phyloP scores from a whole-genome alignment of 108 stramenopile genomes.

The Nitzschia sp. region DNA sequence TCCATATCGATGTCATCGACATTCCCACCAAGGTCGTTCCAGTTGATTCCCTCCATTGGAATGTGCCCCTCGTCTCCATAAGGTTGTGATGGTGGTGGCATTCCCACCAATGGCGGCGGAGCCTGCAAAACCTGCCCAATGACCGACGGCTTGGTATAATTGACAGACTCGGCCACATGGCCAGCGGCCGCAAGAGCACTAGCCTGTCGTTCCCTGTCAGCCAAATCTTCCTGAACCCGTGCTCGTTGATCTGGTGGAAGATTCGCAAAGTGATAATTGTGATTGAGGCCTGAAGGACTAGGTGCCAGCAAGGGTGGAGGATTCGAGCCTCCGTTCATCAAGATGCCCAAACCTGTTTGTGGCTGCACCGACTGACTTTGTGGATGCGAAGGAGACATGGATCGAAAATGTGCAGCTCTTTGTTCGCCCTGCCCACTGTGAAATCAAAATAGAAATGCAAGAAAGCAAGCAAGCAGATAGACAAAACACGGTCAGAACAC shows the following conservation, averaged over 20 bases:
- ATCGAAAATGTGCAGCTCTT: constrained; percentile 46
- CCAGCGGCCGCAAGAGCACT: constrained; percentile 84
- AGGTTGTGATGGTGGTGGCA: constrained; percentile 15
- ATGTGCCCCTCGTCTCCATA: constrained; percentile 1
- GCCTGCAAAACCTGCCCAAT: constrained; percentile 48
- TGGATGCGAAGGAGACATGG: constrained; percentile 22
- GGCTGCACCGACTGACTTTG: constrained; percentile 34
- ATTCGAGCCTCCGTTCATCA: constrained; percentile 42
- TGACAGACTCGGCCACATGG: constrained; percentile 64
- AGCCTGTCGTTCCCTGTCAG: constrained; percentile 84
- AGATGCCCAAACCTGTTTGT: constrained; percentile 74
- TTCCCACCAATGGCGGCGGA: constrained; percentile 40
- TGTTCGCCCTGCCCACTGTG: constrained; percentile 19
- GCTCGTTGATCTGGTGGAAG: constrained; percentile 48
- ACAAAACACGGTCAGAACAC: neutral
- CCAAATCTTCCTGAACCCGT: constrained; percentile 55
- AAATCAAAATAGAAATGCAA: neutral
- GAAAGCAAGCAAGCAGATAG: neutral
- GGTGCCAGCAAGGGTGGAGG: constrained; percentile 23
- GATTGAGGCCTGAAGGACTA: constrained; percentile 12
- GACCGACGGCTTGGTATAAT: constrained; percentile 12
- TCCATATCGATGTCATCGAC: constrained; percentile 80
- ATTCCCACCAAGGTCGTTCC: constrained; percentile 27
- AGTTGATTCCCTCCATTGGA: constrained; percentile 23
- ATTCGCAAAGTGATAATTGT: constrained; percentile 4